These are phyloP conservation scores for Cystobasidiopsis lactophilus DNA, from an alignment of 768 basidiomycete species.

Conservation along the genomic window DNA sequence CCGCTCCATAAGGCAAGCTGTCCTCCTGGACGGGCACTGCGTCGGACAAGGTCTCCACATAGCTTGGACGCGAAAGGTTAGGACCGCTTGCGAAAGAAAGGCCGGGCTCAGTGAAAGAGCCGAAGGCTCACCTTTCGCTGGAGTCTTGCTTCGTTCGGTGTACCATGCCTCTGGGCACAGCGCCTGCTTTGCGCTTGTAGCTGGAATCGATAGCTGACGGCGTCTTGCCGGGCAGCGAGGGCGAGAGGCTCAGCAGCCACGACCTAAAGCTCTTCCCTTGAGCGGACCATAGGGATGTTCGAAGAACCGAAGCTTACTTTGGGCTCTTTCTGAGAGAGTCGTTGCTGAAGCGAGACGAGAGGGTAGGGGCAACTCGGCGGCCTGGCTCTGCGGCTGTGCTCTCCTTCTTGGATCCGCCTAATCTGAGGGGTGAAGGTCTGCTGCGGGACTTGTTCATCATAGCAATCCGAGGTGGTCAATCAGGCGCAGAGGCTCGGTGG, in stretches of 20 bases:
- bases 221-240: neutral
- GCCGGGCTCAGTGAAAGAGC: too few relatives aligned
- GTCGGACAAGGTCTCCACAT: too few relatives aligned
- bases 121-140: too few relatives aligned
- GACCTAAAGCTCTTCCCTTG: neutral
- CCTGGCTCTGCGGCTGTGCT: neutral
- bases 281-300: neutral
- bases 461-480: neutral
- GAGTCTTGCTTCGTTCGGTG: too few relatives aligned
- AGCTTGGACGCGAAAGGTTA: too few relatives aligned
- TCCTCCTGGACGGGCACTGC: too few relatives aligned
- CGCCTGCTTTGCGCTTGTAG: neutral
- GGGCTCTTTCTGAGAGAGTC: neutral
- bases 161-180: too few relatives aligned
- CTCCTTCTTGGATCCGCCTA: neutral
- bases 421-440: neutral
- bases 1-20: too few relatives aligned
- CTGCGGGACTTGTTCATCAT: too few relatives aligned
- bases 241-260: neutral
- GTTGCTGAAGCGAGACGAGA: neutral
- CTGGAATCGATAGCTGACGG: neutral
- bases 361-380: neutral
- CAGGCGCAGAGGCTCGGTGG: neutral
- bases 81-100: too few relatives aligned
- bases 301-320: neutral